These are phyloP conservation scores for Cryphonectria carpinicola DNA, from an alignment of 2,329 filamentous ascomycete species.

Conservation along the genomic window DNA sequence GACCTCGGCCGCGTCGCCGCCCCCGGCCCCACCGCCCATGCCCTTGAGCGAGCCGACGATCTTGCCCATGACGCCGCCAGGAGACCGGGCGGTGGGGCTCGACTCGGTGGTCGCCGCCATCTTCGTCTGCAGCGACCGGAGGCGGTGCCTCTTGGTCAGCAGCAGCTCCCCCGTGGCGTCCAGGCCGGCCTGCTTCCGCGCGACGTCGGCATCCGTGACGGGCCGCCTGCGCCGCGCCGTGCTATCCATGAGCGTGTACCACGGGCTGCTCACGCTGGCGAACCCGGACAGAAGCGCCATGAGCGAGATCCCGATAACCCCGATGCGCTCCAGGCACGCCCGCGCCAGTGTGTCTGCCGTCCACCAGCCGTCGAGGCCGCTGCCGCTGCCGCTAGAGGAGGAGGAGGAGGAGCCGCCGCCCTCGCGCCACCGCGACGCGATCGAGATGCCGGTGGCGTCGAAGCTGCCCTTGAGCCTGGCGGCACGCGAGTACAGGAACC, in stretches of 20 bases:
- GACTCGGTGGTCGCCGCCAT: slow-evolving; percentile 34
- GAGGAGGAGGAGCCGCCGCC: slow-evolving; percentile 11
- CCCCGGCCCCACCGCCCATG: slow-evolving; percentile 64
- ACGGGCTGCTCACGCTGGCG: slow-evolving; percentile 83
- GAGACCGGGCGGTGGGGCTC: slow-evolving; percentile 37
- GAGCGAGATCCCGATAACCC: slow-evolving; percentile 81
- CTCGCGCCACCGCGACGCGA: slow-evolving; percentile 32
- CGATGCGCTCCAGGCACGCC: slow-evolving; percentile 70
- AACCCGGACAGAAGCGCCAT: slow-evolving; percentile 91
- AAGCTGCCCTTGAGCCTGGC: slow-evolving; percentile 35
- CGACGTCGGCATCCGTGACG: slow-evolving; percentile 74
- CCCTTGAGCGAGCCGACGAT: slow-evolving; percentile 64
- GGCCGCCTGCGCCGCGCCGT: slow-evolving; percentile 54
- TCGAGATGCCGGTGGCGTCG: slow-evolving; percentile 39
- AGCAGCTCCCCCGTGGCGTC: slow-evolving; percentile 82
- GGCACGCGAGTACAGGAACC: slow-evolving; percentile 32
- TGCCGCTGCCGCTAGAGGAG: not conserved
- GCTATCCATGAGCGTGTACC: slow-evolving; percentile 77
- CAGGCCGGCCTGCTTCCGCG: slow-evolving; percentile 77
- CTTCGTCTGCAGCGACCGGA: slow-evolving; percentile 72
- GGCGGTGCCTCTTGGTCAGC: slow-evolving; percentile 70
- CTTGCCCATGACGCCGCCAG: slow-evolving; percentile 68
- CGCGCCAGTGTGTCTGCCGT: slow-evolving; percentile 46
- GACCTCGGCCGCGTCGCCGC: slow-evolving; percentile 62
- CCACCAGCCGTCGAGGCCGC: slow-evolving; percentile 24